Percentiles rank a stretch among this genome's conserved stretches.
These are phyloP conservation scores for Rhodotorula diobovata DNA, from an alignment of 768 basidiomycete genomes.

Conservation along the genomic window DNA sequence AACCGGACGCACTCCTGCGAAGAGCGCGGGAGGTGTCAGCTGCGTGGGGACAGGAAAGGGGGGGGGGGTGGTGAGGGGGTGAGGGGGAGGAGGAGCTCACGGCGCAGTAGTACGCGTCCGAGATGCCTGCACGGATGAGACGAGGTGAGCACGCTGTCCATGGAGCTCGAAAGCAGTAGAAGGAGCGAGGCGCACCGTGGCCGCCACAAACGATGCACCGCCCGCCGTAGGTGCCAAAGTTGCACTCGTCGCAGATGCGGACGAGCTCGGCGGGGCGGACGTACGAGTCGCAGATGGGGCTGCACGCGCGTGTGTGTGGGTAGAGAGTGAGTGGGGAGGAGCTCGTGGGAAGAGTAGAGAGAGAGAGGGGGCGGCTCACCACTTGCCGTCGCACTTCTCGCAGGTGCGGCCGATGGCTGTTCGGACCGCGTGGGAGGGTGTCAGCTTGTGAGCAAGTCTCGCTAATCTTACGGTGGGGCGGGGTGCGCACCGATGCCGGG, in stretches of 20 bases:
- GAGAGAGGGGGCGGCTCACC: conserved; percentile 58
- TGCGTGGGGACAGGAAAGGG: not conserved
- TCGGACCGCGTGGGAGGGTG: too few species aligned
- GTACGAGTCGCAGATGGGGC: conserved; percentile 98
- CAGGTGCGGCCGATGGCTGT: conserved; percentile 94
- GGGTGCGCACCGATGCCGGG: conserved; percentile 78
- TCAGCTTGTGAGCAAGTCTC: too few species aligned
- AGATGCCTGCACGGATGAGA: conserved; percentile 66
- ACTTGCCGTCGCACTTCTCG: conserved; percentile 99
- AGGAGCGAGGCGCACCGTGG: conserved; percentile 61
- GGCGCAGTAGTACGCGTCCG: conserved; percentile 98
- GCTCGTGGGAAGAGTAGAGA: not conserved
- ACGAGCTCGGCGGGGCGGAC: conserved; percentile 97
- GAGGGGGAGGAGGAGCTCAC: conserved; percentile 62
- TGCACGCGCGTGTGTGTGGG: conserved; percentile 44
- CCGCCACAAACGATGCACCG: conserved; percentile 96
- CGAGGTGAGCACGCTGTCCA: conserved; percentile 2
- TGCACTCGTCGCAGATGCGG: conserved; percentile 98
- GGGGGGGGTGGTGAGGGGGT: too few species aligned
- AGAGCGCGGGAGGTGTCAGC: not conserved
- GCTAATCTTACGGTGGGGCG: too few species aligned
- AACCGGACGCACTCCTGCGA: conserved; percentile 53
- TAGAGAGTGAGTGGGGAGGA: too few species aligned
- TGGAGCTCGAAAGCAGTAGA: not conserved
- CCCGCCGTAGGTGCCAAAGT: conserved; percentile 96